These are phyloP conservation scores for Cutaneotrichosporon cutaneum DNA, from an alignment of 1,284 basidiomycete species.

Conservation along the genomic window DNA sequence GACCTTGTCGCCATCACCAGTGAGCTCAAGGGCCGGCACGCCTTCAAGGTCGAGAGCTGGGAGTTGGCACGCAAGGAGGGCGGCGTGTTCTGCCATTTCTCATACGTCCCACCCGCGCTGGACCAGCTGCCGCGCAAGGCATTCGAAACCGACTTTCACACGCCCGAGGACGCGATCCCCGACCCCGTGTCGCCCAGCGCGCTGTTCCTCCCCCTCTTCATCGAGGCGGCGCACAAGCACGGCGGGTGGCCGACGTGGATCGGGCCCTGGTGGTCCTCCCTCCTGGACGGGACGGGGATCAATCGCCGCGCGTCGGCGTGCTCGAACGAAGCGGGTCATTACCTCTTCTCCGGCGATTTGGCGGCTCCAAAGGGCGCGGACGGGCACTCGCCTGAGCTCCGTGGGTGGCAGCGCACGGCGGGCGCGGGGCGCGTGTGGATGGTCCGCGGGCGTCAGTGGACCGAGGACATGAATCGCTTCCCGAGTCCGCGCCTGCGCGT, in stretches of 20 bases:
- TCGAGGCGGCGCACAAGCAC: constrained; percentile 39
- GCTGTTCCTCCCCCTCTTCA: constrained; percentile 44
- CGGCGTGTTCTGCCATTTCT: constrained; percentile 80
- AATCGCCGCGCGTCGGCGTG: background rate
- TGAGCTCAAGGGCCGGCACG: constrained; percentile 38
- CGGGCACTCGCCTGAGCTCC: constrained; percentile 12
- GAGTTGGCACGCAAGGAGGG: constrained; percentile 50
- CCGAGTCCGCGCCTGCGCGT: constrained; percentile 70
- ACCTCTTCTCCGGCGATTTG: constrained; percentile 20
- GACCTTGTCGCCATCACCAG: constrained; percentile 42
- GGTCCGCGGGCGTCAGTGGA: constrained; percentile 78
- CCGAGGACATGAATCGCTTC: constrained; percentile 83
- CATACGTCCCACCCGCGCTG: constrained; percentile 57
- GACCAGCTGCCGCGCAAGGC: constrained; percentile 27
- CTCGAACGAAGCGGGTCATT: constrained; percentile 17
- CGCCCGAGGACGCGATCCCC: constrained; percentile 29
- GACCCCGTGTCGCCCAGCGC: constrained; percentile 33
- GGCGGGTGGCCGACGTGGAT: constrained; percentile 52
- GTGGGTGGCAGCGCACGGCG: constrained; percentile 29
- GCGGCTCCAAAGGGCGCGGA: constrained; percentile 6
- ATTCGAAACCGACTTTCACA: constrained; percentile 24
- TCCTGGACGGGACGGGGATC: background rate
- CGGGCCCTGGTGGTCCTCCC: constrained; percentile 44
- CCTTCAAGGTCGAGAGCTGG: constrained; percentile 48
- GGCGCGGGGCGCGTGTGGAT: constrained; percentile 68